phyloP scores from a whole-genome alignment of 2,329 filamentous ascomycete species.

The Gnomoniopsis sp. region DNA sequence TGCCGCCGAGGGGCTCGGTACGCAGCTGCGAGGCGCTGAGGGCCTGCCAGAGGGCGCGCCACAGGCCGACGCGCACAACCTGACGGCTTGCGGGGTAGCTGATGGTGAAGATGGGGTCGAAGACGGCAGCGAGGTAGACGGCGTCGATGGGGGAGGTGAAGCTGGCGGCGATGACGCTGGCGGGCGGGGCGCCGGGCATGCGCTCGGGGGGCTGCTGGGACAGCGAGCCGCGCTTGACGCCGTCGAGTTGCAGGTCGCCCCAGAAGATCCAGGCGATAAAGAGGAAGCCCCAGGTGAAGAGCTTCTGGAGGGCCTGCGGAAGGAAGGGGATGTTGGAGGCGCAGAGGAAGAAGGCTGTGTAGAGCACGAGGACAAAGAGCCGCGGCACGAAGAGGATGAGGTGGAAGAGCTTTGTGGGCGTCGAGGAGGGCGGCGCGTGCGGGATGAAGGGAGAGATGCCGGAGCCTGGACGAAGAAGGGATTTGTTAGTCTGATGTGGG shows the following conservation, averaged over 20 bases:
- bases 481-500: not conserved
- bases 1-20: constrained; percentile 35
- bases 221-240: constrained; percentile 86
- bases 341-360: constrained; percentile 67
- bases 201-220: constrained; percentile 69
- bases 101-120: constrained; percentile 90
- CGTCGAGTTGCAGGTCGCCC: constrained; percentile 97
- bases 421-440: constrained; percentile 61
- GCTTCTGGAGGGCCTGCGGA: constrained; percentile 65
- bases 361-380: constrained; percentile 70
- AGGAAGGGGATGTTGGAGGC: constrained; percentile 69
- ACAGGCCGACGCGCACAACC: constrained; percentile 73
- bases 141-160: constrained; percentile 92
- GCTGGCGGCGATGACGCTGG: constrained; percentile 82
- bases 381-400: constrained; percentile 75
- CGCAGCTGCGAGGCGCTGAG: constrained; percentile 56
- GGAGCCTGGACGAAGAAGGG: constrained; percentile 61
- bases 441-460: constrained; percentile 96
- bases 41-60: constrained; percentile 70
- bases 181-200: constrained; percentile 63
- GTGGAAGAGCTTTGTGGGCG: constrained; percentile 62
- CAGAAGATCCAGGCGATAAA: constrained; percentile 93
- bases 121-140: constrained; percentile 90
- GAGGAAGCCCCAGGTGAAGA: constrained; percentile 82
- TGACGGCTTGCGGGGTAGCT: constrained; percentile 72